Conservation (phyloP, 208 protist species). For the Crithidia thermophila region DNA sequence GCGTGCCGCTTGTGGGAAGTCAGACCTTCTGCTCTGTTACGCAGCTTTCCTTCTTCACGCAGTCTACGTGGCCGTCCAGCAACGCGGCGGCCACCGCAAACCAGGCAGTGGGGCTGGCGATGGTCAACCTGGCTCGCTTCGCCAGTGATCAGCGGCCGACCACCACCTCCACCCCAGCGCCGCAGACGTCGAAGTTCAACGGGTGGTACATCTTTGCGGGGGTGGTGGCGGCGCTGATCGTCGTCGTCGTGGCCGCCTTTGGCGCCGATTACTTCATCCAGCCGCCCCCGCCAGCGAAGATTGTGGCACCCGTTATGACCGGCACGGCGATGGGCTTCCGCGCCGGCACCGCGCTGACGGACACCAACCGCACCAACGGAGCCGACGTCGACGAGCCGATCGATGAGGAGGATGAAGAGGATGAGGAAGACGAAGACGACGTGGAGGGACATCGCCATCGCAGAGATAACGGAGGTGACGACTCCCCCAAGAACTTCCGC, state of each 20-base stretch:
- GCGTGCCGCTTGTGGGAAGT: constrained; percentile 11
- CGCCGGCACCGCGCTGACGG: constrained; percentile 10
- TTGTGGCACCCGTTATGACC: constrained; percentile 26
- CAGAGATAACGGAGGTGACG: no score
- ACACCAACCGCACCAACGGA: background rate
- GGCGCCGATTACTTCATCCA: constrained; percentile 67
- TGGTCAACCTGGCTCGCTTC: constrained; percentile 20
- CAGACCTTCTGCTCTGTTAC: constrained; percentile 21
- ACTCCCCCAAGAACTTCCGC: constrained; percentile 8
- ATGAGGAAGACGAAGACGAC: background rate
- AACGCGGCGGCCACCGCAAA: background rate
- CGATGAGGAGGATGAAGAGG: background rate
- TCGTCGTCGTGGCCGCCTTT: constrained; percentile 42
- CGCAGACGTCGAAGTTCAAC: constrained; percentile 1
- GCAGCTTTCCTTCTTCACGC: constrained; percentile 20
- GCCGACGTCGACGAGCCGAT: background rate
- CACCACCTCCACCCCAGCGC: background rate
- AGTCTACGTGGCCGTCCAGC: background rate
- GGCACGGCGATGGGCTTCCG: constrained; percentile 6
- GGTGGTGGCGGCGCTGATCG: constrained; percentile 41
- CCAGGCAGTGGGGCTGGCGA: constrained; percentile 18
- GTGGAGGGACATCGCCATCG: no score
- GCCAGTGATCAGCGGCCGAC: constrained; percentile 1
- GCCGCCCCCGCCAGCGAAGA: constrained; percentile 48
- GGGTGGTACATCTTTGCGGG: constrained; percentile 43